Evolutionary conservation across 1,139 yeast species (phyloP), one percentile per base, ranked within the genome.

Genomic region (Candida smagusa): DNA sequence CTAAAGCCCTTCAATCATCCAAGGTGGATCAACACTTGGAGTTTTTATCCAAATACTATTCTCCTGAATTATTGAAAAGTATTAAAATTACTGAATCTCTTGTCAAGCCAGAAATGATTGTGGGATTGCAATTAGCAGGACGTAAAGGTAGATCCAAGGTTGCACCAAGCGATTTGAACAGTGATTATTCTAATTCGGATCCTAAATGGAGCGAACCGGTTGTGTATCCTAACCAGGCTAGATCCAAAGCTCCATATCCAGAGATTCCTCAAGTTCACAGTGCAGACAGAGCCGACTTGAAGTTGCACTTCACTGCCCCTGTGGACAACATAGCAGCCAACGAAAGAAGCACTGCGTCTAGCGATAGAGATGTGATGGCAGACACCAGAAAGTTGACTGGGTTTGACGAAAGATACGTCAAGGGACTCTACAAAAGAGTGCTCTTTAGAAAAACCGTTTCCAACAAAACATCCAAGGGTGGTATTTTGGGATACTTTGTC

Each of bases 391-490:
- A 77, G 44, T 74, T 85, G 48, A 87, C 96, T 1, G 96, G 96
- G 0, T 74, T 86, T 44, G 78, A 81, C 47, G 79, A 75, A 40
- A 64, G 71, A 37, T 89, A 83, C 56, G 78, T 89, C 50, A 68
- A 74, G 43, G 73, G 72, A 34, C 74, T 90, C 44, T 74, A 76
- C 39, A 79, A 79, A 45, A 81, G 85, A 54, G 84, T 87, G 3
- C 62, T 84, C 46, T 73, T 84, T 34, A 69, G 81, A 69, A 89
- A 88, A 65, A 72, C 88, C 43, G 97, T 92, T 23, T 84, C 90
- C 40, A 88, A 90, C 59, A 95, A 89, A 72, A 92, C 97, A 2
- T 80, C 90, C 34, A 87, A 89, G 70, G 98, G 98, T 58, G 92
- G 90, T 59, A 87, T 88, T 48, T 81, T 84, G 34, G 81, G 89